Base-by-base conservation (phyloP, 164 flowering plant genomes). In the Macadamia tetraphylla region DNA sequence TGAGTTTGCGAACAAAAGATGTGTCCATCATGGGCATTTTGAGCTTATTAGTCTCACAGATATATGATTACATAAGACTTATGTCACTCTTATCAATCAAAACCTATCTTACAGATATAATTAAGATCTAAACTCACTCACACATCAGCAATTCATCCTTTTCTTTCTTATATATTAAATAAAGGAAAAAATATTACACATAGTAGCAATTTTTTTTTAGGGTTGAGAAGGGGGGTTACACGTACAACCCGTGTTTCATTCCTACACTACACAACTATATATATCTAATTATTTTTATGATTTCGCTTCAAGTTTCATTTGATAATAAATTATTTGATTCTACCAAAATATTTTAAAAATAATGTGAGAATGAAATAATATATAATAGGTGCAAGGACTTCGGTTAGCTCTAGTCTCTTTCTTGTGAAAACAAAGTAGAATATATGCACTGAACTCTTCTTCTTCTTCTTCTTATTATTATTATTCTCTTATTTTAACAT, bases 371-470 rank as follows among this genome's bases (percentile, higher is more conserved):
- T 52, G 13, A 35, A 40, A 18, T 12, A 59, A 29, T 6, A 23
- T 23, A 23, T 23, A 23, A 23, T 46, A 13, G 59, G 46, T 29
- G 23, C 10, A 35, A 49, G 60, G 51, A 23, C 23, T 62, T 29
- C 3, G 1, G 23, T 23, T 23, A 23, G 46, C 56, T 67, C 23
- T 13, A 53, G 71, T 69, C 66, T 40, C 55, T 69, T 69, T 69
- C 66, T 29, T 52, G 71, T 69, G 66, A 60, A 69, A 62, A 62
- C 61, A 52, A 69, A 62, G 52, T 69, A 53, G 61, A 69, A 62
- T 62, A 40, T 62, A 40, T 53, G 6, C 2, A 57, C 55, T 57
- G 56, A 57, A 67, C 1, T 2, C 5, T 35, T 35, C 5, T 35
- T 35, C 5, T 35, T 35, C 5, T 35, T 35, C 5, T 35, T 46